A percentile compares a stretch with the other conserved stretches of the same genome.
phyloP scores from a whole-genome alignment of 2,329 filamentous ascomycete genomes.

The Trichophyton rubrum region DNA sequence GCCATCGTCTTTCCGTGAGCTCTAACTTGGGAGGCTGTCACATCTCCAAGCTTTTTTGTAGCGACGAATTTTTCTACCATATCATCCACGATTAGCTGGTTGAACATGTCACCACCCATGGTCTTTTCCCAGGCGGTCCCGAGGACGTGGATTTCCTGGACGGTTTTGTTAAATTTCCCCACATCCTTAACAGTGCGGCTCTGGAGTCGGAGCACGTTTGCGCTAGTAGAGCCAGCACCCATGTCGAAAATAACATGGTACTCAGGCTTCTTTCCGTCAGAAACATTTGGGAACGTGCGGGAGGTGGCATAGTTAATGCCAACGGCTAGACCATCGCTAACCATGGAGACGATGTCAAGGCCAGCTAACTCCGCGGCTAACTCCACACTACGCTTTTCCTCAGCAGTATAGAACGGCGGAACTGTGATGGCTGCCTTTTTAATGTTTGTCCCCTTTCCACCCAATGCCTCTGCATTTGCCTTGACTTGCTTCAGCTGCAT shows the following conservation, averaged over 20 bases:
- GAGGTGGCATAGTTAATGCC: slow-evolving; percentile 90
- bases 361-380: slow-evolving; percentile 78
- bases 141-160: slow-evolving; percentile 86
- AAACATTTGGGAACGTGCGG: slow-evolving; percentile 74
- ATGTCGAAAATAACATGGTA: slow-evolving; percentile 93
- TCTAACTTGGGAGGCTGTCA: slow-evolving; percentile 38
- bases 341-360: slow-evolving; percentile 67
- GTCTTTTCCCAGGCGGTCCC: slow-evolving; percentile 80
- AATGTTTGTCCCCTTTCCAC: slow-evolving; percentile 60
- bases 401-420: slow-evolving; percentile 76
- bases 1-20: slow-evolving; percentile 72
- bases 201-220: slow-evolving; percentile 81
- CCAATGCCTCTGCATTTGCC: slow-evolving; percentile 72
- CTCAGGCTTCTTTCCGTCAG: slow-evolving; percentile 73
- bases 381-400: slow-evolving; percentile 78
- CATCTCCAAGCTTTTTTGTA: slow-evolving; percentile 43
- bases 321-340: slow-evolving; percentile 84
- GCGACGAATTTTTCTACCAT: slow-evolving; percentile 71
- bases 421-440: slow-evolving; percentile 79
- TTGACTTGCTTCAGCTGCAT: slow-evolving; percentile 93
- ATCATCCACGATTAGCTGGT: slow-evolving; percentile 75
- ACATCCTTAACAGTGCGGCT: slow-evolving; percentile 79
- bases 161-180: slow-evolving; percentile 87
- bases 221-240: slow-evolving; percentile 89
- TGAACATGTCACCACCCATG: slow-evolving; percentile 80